These are phyloP conservation scores for Phyllosticta ampelicida DNA, from an alignment of 2,329 filamentous ascomycete genomes.

Conservation along the genomic window DNA sequence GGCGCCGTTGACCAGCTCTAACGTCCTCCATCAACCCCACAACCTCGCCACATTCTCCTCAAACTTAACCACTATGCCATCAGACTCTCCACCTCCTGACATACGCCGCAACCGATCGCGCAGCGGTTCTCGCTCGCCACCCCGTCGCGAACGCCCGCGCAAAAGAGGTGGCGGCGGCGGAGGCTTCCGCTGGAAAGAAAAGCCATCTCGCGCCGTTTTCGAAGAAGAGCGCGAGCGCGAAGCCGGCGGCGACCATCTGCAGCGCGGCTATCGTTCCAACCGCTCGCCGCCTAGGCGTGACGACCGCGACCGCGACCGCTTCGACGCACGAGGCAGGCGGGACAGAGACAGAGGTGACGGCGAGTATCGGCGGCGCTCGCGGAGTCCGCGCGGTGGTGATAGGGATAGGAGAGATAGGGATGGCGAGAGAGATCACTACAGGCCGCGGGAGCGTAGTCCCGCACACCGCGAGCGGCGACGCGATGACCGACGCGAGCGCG, in stretches of 20 bases:
- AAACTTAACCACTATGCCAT: background rate
- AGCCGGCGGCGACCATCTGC: conserved; percentile 12
- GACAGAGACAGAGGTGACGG: conserved; percentile 23
- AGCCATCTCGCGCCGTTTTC: conserved; percentile 14
- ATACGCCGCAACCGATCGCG: conserved; percentile 15
- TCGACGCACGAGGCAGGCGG: conserved; percentile 28
- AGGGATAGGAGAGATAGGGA: conserved; percentile 16
- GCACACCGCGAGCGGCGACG: conserved; percentile 4
- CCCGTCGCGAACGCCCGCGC: conserved; percentile 17
- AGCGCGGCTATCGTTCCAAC: conserved; percentile 18
- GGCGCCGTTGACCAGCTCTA: background rate
- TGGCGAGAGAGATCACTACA: conserved; percentile 12
- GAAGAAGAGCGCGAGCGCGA: conserved; percentile 16
- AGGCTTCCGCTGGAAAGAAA: conserved; percentile 51
- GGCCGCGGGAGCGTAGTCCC: conserved; percentile 8
- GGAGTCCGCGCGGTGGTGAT: conserved; percentile 12
- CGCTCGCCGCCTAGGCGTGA: conserved; percentile 31
- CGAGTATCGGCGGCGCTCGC: conserved; percentile 16
- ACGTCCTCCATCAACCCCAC: background rate
- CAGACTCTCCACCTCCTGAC: conserved; percentile 15
- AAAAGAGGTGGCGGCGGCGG: conserved; percentile 29
- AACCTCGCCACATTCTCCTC: too few species aligned
- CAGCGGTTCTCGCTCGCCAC: conserved; percentile 20
- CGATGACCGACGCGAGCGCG: conserved; percentile 4
- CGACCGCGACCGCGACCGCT: conserved; percentile 37